Conservation (phyloP, 208 protist genomes). For the Blechomonas ayalai region DNA sequence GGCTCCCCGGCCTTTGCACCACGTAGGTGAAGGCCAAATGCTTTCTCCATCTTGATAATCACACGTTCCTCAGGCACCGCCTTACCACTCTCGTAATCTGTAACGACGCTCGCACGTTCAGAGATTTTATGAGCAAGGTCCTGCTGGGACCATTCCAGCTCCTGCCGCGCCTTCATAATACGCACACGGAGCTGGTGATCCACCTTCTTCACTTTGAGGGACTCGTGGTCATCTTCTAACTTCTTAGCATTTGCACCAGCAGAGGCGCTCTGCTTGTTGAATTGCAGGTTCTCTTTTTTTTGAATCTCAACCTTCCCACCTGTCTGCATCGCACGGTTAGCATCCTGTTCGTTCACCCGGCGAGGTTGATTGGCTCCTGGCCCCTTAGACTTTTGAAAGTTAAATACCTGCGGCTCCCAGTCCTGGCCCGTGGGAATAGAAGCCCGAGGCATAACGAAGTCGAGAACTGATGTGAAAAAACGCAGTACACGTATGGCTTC, state of each 20-base stretch:
- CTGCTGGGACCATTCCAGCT: constrained; percentile 82
- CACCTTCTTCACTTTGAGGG: constrained; percentile 80
- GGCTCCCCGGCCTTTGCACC: constrained; percentile 85
- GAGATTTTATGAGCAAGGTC: constrained; percentile 80
- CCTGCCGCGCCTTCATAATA: constrained; percentile 79
- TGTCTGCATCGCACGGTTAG: constrained; percentile 66
- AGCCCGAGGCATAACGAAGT: constrained; percentile 54
- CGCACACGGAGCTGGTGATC: constrained; percentile 66
- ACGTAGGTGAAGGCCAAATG: constrained; percentile 85
- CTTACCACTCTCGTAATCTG: constrained; percentile 92
- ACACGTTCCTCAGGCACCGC: constrained; percentile 90
- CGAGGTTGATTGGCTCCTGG: constrained; percentile 16
- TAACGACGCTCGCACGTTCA: constrained; percentile 78
- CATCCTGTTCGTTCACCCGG: constrained; percentile 56
- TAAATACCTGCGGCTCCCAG: constrained; percentile 86
- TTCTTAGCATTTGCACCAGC: constrained; percentile 82
- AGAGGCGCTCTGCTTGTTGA: constrained; percentile 53
- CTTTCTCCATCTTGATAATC: constrained; percentile 91
- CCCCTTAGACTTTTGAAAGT: constrained; percentile 43
- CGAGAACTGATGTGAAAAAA: not conserved
- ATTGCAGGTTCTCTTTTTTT: constrained; percentile 55
- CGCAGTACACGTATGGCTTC: too few relatives aligned
- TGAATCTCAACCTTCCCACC: constrained; percentile 58
- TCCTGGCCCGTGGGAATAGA: constrained; percentile 67
- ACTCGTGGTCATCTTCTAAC: constrained; percentile 81